Percentiles rank a stretch among this genome's conserved stretches.
These are phyloP conservation scores for Podila clonocystis DNA, from an alignment of 192 early-diverging fungal genomes.

Conservation along the genomic window DNA sequence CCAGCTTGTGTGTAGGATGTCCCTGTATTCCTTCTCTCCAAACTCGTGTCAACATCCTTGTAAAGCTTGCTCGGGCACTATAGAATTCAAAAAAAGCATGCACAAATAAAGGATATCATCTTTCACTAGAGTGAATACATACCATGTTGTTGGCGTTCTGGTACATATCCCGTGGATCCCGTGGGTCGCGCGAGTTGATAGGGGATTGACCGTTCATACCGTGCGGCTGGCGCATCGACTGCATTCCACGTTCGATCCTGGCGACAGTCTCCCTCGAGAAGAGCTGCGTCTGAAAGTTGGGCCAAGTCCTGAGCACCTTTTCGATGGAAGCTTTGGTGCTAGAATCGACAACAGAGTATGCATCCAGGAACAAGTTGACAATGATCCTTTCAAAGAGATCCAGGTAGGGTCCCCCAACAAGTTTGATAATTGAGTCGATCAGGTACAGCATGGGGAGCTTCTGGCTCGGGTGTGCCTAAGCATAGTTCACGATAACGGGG, in stretches of 20 bases:
- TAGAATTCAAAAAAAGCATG: too few species aligned
- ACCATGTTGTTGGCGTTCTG: slow-evolving; percentile 20
- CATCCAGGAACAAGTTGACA: slow-evolving; percentile 75
- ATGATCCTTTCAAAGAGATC: slow-evolving; percentile 78
- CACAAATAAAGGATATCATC: background rate
- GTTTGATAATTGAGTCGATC: slow-evolving; percentile 96
- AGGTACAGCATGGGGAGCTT: slow-evolving; percentile 93
- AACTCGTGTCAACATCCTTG: too few species aligned
- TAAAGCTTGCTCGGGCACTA: too few species aligned
- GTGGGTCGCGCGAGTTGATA: slow-evolving; percentile 64
- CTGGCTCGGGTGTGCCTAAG: slow-evolving; percentile 73
- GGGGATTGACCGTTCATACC: slow-evolving; percentile 46
- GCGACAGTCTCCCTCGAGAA: slow-evolving; percentile 66
- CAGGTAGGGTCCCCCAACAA: slow-evolving; percentile 85
- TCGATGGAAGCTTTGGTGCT: slow-evolving; percentile 76
- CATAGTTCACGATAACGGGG: slow-evolving; percentile 2
- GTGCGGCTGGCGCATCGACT: slow-evolving; percentile 48
- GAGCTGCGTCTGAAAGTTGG: slow-evolving; percentile 65
- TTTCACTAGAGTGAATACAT: background rate
- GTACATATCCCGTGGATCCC: slow-evolving; percentile 5
- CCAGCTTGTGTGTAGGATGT: too few species aligned
- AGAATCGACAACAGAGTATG: slow-evolving; percentile 77
- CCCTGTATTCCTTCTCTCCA: too few species aligned
- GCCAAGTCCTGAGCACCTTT: slow-evolving; percentile 85
- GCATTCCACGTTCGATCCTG: slow-evolving; percentile 57